Base-by-base conservation (phyloP, 192 early-diverging fungal genomes). In the Haplosporangium gracile region DNA sequence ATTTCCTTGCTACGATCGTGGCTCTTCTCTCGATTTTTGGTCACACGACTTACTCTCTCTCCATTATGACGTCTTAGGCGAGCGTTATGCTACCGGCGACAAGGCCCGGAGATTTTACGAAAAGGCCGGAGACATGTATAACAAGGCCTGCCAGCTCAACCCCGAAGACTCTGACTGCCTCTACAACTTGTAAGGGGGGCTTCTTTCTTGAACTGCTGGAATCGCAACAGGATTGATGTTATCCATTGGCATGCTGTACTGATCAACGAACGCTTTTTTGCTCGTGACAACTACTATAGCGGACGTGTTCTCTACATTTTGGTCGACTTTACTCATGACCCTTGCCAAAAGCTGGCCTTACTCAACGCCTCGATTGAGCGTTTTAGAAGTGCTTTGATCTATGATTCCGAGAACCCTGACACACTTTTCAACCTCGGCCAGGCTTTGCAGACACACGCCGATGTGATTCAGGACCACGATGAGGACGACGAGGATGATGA, bases 81-180 rank as follows among this genome's bases (percentile, higher is more conserved):
- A 96, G 78, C 88, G 94, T 49, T 95, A 95, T 89, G 89, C 63
- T 2, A 89, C 89, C 60, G 94, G 94, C 4, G 92, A 92, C 29
- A 95, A 95, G 79, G 92, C 95, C 3, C 71, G 90, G 36, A 84
- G 93, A 4, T 94, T 91, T 68, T 96, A 95, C 74, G 93, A 94
- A 76, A 89, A 87, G 57, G 92, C 95, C 42, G 84, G 87, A 26
- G 93, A 94, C 71, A 90, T 93, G 85, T 96, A 96, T 79, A 88
- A 79, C 60, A 90, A 90, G 36, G 94, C 95, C 9, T 88, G 91
- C 65, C 75, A 81, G 9, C 85, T 94, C 36, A 92, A 93, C 36
- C 76, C 84, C 9, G 81, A 91, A 6, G 91, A 93, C 68, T 86
- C 89, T 20, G 94, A 94, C 77, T 91, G 91, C 78, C 80, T 94